phyloP scores from a whole-genome alignment of 1,284 basidiomycete genomes.

The Polyporus tsugae region DNA sequence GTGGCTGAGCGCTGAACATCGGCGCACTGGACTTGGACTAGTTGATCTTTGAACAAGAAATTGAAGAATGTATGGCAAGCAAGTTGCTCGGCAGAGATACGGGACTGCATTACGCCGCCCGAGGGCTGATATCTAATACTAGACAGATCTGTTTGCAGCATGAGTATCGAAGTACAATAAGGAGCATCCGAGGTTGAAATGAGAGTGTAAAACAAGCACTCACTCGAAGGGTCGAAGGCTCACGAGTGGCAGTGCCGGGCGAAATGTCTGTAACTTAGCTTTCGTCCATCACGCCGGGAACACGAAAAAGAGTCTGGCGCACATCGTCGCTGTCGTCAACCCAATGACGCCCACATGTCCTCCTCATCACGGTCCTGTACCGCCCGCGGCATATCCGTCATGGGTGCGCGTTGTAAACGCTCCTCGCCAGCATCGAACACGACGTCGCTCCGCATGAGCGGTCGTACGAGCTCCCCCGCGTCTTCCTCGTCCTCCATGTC shows the following conservation, averaged over 20 bases:
- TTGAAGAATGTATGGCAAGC: not conserved
- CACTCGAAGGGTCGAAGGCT: not conserved
- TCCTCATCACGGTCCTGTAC: conserved; percentile 66
- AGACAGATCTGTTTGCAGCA: conserved; percentile 2
- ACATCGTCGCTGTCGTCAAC: conserved; percentile 46
- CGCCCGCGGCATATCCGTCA: conserved; percentile 64
- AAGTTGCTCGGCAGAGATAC: not conserved
- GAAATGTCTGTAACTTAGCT: not conserved
- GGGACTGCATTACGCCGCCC: conserved; percentile 4
- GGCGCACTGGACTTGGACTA: not conserved
- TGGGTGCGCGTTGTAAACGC: conserved; percentile 40
- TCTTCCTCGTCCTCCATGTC: conserved; percentile 77
- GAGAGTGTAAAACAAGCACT: not conserved
- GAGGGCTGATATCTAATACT: conserved; percentile 7
- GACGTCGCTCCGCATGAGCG: conserved; percentile 62
- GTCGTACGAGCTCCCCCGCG: conserved; percentile 55
- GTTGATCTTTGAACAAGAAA: not conserved
- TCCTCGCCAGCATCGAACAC: conserved; percentile 58
- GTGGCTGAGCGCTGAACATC: not conserved
- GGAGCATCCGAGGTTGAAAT: not conserved
- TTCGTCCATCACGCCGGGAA: not conserved
- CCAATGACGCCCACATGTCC: conserved; percentile 79
- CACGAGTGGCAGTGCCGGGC: not conserved
- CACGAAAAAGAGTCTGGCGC: not conserved
- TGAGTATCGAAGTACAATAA: not conserved